A percentile compares a stretch with the other conserved stretches of the same genome.
phyloP scores from a whole-genome alignment of 2,329 filamentous ascomycete species.

The Sclerotinia sclerotiorum region DNA sequence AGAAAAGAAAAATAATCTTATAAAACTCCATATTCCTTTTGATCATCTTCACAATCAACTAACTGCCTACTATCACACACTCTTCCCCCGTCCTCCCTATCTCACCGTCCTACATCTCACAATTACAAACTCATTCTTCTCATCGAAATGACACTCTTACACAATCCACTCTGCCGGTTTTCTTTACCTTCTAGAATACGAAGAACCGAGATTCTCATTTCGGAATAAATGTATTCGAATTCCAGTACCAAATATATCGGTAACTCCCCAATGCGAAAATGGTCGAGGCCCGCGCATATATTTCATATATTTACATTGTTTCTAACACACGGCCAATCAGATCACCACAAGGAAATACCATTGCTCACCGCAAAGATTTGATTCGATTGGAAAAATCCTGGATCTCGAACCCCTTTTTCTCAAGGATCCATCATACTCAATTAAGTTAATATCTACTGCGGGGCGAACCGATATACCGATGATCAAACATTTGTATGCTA shows the following conservation, averaged over 20 bases:
- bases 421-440: conserved; percentile 15
- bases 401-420: conserved; percentile 10
- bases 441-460: conserved; percentile 12
- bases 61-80: too few relatives aligned
- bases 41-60: not conserved
- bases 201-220: conserved; percentile 16
- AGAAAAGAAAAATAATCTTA: too few relatives aligned
- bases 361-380: conserved; percentile 10
- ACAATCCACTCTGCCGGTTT: conserved; percentile 16
- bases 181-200: conserved; percentile 17
- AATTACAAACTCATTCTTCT: not conserved
- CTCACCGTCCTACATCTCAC: conserved; percentile 12
- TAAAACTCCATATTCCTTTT: too few relatives aligned
- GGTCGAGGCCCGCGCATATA: conserved; percentile 10
- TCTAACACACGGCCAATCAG: not conserved
- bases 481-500: conserved; percentile 6
- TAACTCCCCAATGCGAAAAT: not conserved
- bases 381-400: conserved; percentile 1
- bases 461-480: conserved; percentile 17
- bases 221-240: not conserved
- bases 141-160: conserved; percentile 14
- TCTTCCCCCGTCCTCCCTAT: not conserved
- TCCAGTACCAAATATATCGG: conserved; percentile 6
- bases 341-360: not conserved
- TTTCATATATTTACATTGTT: not conserved